Evolutionary conservation across 306 rosid genomes (phyloP), one percentile per base, ranked within the genome.

Genomic region (Malus sieversii): DNA sequence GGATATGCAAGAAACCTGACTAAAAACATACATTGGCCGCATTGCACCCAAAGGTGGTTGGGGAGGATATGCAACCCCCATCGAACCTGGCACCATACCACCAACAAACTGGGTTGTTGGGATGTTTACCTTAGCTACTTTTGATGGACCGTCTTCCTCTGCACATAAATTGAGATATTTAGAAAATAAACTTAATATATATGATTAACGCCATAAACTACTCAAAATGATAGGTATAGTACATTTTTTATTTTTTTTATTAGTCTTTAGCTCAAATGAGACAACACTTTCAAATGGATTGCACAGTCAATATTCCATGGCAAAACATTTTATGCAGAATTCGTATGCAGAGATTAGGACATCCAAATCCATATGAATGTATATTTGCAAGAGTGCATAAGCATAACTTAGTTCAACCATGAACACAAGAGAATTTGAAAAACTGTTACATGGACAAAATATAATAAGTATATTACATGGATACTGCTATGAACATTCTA

Each of bases 121-220:
- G 70, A 88, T 77, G 72, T 96, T 98, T 66, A 88, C 75, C 88
- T 89, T 96, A 75, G 96, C 89, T 38, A 82, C 80, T 86, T 96
- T 96, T 38, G 98, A 88, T 53, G 92, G 85, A 84, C 68, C 61
- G 0, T 90, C 96, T 59, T 90, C 97, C 0, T 96, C 99, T 96
- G 86, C 85, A 83, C 51, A 65, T 70, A 69, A 74, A 6, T 64
- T 11, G 35, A 55, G 25, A 79, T 55, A 38, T 69, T 84, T 60
- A 76, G 82, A 74, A 65, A 44, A 29, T 20, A 45, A 62, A 73
- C 70, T 70, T 25, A 13, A 22, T 8, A 22, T 23, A 44, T 8
- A 46, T 14, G 4, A 42, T 42, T 25, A 15, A 45, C 46, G 22
- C 53, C 51, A 68, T 68, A 30, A 68, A 68, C 52, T 22, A 42